Base-by-base conservation (phyloP, 2,329 filamentous ascomycete species). In the Nakataea oryzae region DNA sequence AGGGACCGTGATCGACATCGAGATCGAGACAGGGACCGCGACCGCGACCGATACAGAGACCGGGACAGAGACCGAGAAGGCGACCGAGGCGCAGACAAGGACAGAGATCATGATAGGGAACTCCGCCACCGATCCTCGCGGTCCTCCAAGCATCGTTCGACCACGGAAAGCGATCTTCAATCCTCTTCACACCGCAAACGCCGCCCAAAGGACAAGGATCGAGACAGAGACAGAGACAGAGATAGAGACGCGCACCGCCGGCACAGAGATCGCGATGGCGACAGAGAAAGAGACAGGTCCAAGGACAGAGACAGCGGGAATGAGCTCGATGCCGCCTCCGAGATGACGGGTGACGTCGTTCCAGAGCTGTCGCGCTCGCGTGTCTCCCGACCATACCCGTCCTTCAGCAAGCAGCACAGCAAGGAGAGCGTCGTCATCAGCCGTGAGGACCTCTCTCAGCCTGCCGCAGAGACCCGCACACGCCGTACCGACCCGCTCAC, bases 391-490 rank as follows among this genome's bases (percentile, higher is more conserved):
- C 88, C 90, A 8, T 96, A 96, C 71, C 91, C 92, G 1, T 81
- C 82, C 13, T 91, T 96, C 74, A 95, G 90, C 75, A 97, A 96
- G 75, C 89, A 89, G 14, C 91, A 96, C 74, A 96, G 91, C 79
- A 95, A 92, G 74, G 93, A 97, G 76, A 85, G 86, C 56, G 85
- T 96, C 62, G 81, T 85, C 57, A 80, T 84, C 66, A 87, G 85
- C 70, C 79, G 78, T 61, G 83, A 86, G 57, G 79, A 84, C 61
- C 67, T 83, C 59, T 71, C 74, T 28, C 66, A 68, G 54, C 70
- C 69, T 59, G 72, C 70, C 65, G 74, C 62, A 34, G 60, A 58
- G n/a, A 8, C 54, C 17, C 69, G 61, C 64, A 64, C 63, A 57
- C 69, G 65, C 58, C 66, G 64, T 79, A 85, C 66, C 14, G 84